Percentiles rank a stretch among this genome's conserved stretches.
Evolutionary conservation across 2,329 filamentous ascomycete genomes (phyloP).

Genomic region (Incumbomyces lentus): DNA sequence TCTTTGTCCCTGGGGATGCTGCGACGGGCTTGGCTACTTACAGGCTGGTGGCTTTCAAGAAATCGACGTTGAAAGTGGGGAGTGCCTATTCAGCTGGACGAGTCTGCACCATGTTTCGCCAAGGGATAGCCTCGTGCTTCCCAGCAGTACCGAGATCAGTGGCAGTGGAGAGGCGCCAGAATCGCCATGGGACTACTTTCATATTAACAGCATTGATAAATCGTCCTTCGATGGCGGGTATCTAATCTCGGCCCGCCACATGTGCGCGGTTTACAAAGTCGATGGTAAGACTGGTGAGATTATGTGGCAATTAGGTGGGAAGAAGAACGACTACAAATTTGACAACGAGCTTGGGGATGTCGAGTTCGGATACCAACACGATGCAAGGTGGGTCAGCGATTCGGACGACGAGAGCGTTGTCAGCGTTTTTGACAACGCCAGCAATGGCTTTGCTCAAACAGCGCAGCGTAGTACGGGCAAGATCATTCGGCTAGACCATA

Average conservation of each 20-base stretch:
- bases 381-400: constrained; percentile 31
- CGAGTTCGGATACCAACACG: constrained; percentile 34
- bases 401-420: constrained; percentile 29
- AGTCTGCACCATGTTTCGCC: constrained; percentile 47
- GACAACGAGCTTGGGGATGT: constrained; percentile 20
- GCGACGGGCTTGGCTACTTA: constrained; percentile 39
- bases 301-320: constrained; percentile 30
- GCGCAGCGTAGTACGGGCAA: constrained; percentile 30
- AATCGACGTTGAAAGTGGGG: constrained; percentile 42
- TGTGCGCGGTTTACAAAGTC: constrained; percentile 32
- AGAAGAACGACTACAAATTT: constrained; percentile 22
- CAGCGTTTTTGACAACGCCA: constrained; percentile 34
- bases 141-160: constrained; percentile 34
- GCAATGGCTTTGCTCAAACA: constrained; percentile 31
- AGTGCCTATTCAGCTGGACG: constrained; percentile 49
- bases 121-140: constrained; percentile 36
- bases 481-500: constrained; percentile 30
- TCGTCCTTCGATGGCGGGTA: constrained; percentile 29
- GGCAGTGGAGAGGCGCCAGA: constrained; percentile 38
- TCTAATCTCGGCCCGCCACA: constrained; percentile 32
- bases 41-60: constrained; percentile 45
- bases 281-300: constrained; percentile 30
- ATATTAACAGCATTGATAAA: constrained; percentile 35
- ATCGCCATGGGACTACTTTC: constrained; percentile 38
- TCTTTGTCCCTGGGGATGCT: constrained; percentile 34